Conservation (phyloP, 1,139 yeast genomes). For the Kodamaea alishanica region DNA sequence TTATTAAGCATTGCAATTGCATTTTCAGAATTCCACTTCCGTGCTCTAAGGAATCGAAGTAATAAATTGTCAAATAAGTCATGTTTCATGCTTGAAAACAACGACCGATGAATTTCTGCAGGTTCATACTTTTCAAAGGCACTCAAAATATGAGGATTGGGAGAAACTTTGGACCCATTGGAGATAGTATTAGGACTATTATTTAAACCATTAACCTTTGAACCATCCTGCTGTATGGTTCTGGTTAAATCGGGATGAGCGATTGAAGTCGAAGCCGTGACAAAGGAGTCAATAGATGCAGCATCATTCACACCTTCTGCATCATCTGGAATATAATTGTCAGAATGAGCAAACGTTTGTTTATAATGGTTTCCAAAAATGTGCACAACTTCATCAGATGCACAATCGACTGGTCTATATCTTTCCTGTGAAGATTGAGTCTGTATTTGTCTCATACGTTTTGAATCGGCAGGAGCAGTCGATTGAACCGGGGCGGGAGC, state of each 20-base stretch:
- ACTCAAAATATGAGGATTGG: conserved; percentile 17
- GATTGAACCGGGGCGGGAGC: conserved; percentile 5
- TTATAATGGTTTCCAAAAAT: conserved; percentile 25
- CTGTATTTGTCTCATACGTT: conserved; percentile 31
- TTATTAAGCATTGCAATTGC: conserved; percentile 34
- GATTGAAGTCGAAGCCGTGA: conserved; percentile 36
- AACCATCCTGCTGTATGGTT: neutral
- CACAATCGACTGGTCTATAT: conserved; percentile 24
- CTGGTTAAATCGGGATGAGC: conserved; percentile 15
- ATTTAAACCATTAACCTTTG: conserved; percentile 2
- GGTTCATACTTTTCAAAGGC: conserved; percentile 24
- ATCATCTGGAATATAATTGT: conserved; percentile 19
- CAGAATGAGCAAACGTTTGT: conserved; percentile 22
- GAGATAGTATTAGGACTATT: neutral
- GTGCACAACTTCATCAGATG: conserved; percentile 22
- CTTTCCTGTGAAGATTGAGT: conserved; percentile 28
- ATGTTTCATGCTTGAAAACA: conserved; percentile 23
- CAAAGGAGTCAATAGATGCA: conserved; percentile 33
- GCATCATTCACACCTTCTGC: conserved; percentile 22
- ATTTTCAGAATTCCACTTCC: conserved; percentile 36
- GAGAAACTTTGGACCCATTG: conserved; percentile 13
- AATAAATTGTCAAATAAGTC: conserved; percentile 36
- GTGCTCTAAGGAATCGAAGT: conserved; percentile 41
- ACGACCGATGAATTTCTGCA: conserved; percentile 24
- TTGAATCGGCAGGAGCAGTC: conserved; percentile 16